phyloP scores from a whole-genome alignment of 352 stramenopile species.

The Phytophthora colocasiae region DNA sequence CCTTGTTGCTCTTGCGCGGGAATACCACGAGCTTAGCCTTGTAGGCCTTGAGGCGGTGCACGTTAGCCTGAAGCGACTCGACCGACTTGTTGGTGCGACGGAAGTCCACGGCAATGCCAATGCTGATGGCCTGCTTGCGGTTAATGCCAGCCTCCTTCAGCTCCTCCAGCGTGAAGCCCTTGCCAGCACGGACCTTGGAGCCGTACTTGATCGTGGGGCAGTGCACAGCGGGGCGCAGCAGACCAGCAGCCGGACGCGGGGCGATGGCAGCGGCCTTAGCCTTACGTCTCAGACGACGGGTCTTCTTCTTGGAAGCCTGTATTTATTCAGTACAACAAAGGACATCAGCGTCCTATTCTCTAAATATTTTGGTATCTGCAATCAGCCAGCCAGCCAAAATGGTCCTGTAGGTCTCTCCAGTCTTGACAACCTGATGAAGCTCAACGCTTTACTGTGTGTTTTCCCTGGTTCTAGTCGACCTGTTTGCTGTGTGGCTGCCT shows the following conservation, averaged over 20 bases:
- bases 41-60: slow-evolving; percentile 99
- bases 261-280: slow-evolving; percentile 98
- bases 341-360: slow-evolving; percentile 20
- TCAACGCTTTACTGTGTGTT: slow-evolving; percentile 3
- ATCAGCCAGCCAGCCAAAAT: slow-evolving; percentile 16
- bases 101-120: slow-evolving; percentile 99
- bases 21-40: slow-evolving; percentile 99
- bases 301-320: slow-evolving; percentile 99
- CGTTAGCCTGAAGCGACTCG: slow-evolving; percentile 97
- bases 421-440: background rate
- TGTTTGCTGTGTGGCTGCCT: slow-evolving; percentile 16
- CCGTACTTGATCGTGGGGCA: slow-evolving; percentile 99
- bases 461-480: slow-evolving; percentile 3
- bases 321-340: slow-evolving; percentile 46
- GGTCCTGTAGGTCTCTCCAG: slow-evolving; percentile 3
- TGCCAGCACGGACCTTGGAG: slow-evolving; percentile 97
- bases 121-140: slow-evolving; percentile 95
- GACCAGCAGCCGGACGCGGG: slow-evolving; percentile 95
- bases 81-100: slow-evolving; percentile 98
- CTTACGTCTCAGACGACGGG: slow-evolving; percentile 94
- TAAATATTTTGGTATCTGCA: background rate
- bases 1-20: slow-evolving; percentile 97
- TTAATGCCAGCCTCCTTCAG: slow-evolving; percentile 98
- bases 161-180: slow-evolving; percentile 99
- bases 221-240: slow-evolving; percentile 97